Evolutionary conservation across 441 rosid genomes (phyloP), one percentile per base, ranked within the genome.

Genomic region (Euphorbia corollata): DNA sequence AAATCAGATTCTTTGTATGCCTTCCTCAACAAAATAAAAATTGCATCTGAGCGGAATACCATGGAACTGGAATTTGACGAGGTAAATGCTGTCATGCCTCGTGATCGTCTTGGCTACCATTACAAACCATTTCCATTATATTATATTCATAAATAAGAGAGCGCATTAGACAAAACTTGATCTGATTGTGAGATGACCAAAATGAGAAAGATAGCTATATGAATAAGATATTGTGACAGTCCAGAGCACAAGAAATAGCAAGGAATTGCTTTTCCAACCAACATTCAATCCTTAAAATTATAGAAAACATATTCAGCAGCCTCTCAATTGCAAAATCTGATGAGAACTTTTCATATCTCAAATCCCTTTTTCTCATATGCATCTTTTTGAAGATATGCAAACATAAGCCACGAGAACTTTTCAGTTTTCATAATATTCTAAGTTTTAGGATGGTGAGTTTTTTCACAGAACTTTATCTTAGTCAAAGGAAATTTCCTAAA

Each of bases 101-200:
- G 86, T 36, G 87, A 80, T 78, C 88, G 84, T 79, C 92, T 83
- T 48, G 94, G 92, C 97, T 87, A 77, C 73, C 79, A 65, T 74
- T 50, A 63, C 61, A 76, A 54, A 64, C 15, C 19, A 57, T n/a
- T 20, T 15, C 41, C 53, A 70, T 19, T 45, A 41, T 45, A 39
- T 18, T 53, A 20, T 43, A 50, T 34, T 19, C 1, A 19, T 18
- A 10, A 9, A 24, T 12, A 8, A 36, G 2, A 20, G 41, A 2
- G 15, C 41, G 47, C 51, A 32, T 10, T 20, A 62, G 5, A 39
- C 9, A 8, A 9, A 45, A 32, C 12, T 30, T 12, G 20, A 32
- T 13, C 53, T 59, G 30, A 60, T 53, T 6, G 45, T n/a, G 53
- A 43, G 54, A 24, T 4, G 18, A 59, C 18, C 11, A 24, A 67